A percentile compares a stretch with the other conserved stretches of the same genome.
Conservation (phyloP, 192 early-diverging fungal species). For the Coemansia sp. region DNA sequence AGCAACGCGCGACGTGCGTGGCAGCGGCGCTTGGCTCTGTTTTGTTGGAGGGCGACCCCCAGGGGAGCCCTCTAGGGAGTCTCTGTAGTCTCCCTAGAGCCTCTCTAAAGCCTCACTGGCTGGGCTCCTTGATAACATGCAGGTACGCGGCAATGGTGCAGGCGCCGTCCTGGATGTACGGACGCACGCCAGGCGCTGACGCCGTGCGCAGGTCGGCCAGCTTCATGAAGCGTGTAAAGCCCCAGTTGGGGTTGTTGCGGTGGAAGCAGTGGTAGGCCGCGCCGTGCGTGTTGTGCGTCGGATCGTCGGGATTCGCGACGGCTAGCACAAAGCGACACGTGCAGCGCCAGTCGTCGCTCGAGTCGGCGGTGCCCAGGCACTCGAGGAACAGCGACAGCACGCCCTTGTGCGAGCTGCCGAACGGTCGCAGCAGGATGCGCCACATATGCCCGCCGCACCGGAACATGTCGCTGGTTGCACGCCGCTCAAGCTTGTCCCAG, state of each 20-base stretch:
- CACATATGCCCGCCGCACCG: constrained; percentile 52
- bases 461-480: constrained; percentile 48
- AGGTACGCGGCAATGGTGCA: constrained; percentile 71
- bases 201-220: constrained; percentile 53
- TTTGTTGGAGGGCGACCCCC: too few relatives aligned
- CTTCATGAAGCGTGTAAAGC: constrained; percentile 82
- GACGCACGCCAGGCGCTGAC: constrained; percentile 44
- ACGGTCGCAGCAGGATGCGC: constrained; percentile 88
- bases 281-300: constrained; percentile 59
- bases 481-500: constrained; percentile 46
- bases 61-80: too few relatives aligned
- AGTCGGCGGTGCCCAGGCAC: constrained; percentile 66
- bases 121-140: constrained; percentile 78
- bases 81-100: too few relatives aligned
- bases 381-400: constrained; percentile 86
- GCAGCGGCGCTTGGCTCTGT: too few relatives aligned
- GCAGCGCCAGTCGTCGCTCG: constrained; percentile 67
- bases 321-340: constrained; percentile 86
- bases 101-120: constrained; percentile 19
- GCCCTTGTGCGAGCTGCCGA: constrained; percentile 76
- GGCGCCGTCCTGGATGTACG: constrained; percentile 70
- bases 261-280: constrained; percentile 86
- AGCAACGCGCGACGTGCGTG: too few relatives aligned
- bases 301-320: constrained; percentile 74
- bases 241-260: constrained; percentile 89